Base-by-base conservation (phyloP, 768 basidiomycete genomes). In the Rhodotorula diobovata region DNA sequence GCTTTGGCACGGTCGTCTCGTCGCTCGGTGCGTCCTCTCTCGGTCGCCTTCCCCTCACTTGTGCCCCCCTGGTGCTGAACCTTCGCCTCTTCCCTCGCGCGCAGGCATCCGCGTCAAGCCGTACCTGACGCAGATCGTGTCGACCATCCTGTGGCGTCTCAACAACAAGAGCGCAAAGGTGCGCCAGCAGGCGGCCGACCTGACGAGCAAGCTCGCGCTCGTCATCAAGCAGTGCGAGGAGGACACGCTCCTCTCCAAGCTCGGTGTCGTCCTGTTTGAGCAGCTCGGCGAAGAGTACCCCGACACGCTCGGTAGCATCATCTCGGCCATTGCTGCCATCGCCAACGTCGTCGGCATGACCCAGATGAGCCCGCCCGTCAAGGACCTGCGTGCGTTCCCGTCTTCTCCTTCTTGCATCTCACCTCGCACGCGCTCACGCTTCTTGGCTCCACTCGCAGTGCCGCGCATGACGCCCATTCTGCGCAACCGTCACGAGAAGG, bases 271-370 rank as follows among this genome's bases (percentile, higher is more conserved):
- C 12, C 83, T 99, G 68, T 99, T 98, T 80, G 96, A 98, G 80
- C 96, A 99, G 81, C 86, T 99, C 63, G 96, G 96, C 80, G 95
- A 98, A 83, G 96, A 99, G 83, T 99, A 98, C 78, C 96, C 96
- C 25, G 96, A 99, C 81, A 98, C 96, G 1, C 86, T 99, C 45
- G 96, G 96, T 45, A 97, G 95, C 83, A 95, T 99, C 81, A 99
- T 98, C 81, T 94, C 95, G 59, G 96, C 96, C 55, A 92, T 93
- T 78, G 95, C 93, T 73, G 96, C 96, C 59, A 98, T 99, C 78
- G 96, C 96, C 75, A 98, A 98, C 77, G 96, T 98, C 61, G 96
- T 99, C 73, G 96, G 96, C 82, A 99, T 98, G 96, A 96, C 96
- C 18, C 93, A 97, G 81, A 99, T 99, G 96, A 97, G 96, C 80